Conservation (phyloP, 2,329 filamentous ascomycete genomes). For the Stemphylium lycopersici region DNA sequence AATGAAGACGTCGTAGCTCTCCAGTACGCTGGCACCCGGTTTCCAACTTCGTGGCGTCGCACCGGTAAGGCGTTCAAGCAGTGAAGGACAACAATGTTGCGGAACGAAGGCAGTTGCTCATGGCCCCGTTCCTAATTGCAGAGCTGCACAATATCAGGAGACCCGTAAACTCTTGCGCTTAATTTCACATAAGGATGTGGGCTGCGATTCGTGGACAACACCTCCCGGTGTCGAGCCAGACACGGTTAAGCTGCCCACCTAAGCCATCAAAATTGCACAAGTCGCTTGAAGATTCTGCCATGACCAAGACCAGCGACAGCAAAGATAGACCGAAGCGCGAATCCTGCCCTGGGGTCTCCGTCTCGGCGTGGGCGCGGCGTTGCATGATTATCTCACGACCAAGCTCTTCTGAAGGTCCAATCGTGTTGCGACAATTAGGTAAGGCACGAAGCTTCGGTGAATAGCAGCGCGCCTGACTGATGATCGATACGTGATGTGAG, state of each 20-base stretch:
- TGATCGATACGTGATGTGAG: background rate
- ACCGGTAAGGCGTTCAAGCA: background rate
- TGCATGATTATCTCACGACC: constrained; percentile 11
- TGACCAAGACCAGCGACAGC: constrained; percentile 3
- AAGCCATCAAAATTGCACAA: background rate
- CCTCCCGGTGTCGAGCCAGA: background rate
- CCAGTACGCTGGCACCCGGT: constrained; percentile 15
- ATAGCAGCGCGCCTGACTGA: background rate
- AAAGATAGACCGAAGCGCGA: constrained; percentile 13
- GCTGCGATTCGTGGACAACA: background rate
- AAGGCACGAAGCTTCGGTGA: background rate
- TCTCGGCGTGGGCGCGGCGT: constrained; percentile 25
- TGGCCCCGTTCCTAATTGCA: background rate
- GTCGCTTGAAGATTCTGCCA: background rate
- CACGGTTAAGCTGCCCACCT: background rate
- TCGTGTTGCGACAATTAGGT: background rate
- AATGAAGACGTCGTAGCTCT: constrained; percentile 3
- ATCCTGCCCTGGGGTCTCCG: constrained; percentile 8
- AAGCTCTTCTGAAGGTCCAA: background rate
- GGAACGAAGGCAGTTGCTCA: background rate
- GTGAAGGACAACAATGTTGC: constrained; percentile 4
- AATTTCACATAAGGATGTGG: background rate
- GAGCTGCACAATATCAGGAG: background rate
- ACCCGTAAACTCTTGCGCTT: background rate
- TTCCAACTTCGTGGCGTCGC: constrained; percentile 9